Percentiles rank a stretch among this genome's conserved stretches.
Evolutionary conservation across 2,329 filamentous ascomycete genomes (phyloP).

Genomic region (Colletotrichum agaves): DNA sequence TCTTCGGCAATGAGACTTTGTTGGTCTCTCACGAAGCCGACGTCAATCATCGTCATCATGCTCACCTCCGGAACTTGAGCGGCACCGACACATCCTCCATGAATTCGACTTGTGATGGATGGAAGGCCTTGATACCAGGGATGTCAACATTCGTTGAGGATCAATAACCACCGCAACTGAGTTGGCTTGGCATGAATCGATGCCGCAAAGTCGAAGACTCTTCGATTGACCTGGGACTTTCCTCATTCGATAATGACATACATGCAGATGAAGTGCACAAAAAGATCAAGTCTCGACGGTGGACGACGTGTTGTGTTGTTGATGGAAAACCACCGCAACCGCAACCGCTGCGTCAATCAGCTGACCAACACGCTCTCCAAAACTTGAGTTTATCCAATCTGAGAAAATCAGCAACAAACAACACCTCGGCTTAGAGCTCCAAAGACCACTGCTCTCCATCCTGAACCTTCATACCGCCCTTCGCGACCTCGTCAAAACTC

Average conservation of each 20-base stretch:
- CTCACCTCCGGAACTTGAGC: not conserved
- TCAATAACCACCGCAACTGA: not conserved
- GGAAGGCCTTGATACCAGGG: not conserved
- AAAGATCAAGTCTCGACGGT: too few species aligned
- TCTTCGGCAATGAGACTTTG: too few species aligned
- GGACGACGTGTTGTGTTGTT: too few species aligned
- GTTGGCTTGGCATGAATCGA: not conserved
- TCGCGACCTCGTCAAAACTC: conserved; percentile 11
- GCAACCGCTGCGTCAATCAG: too few species aligned
- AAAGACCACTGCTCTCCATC: not conserved
- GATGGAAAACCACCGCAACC: too few species aligned
- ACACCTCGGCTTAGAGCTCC: conserved; percentile 1
- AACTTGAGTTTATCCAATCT: not conserved
- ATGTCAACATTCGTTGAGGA: not conserved
- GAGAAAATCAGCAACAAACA: too few species aligned
- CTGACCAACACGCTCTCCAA: not conserved
- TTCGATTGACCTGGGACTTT: not conserved
- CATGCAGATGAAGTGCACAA: not conserved
- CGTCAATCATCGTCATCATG: too few species aligned
- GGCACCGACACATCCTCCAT: not conserved
- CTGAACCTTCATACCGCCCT: not conserved
- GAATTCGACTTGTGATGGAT: not conserved
- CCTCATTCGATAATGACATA: not conserved
- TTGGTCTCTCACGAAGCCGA: too few species aligned
- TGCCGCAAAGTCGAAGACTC: not conserved